phyloP scores from a whole-genome alignment of 352 stramenopile species.

The Phytophthora fragariae region DNA sequence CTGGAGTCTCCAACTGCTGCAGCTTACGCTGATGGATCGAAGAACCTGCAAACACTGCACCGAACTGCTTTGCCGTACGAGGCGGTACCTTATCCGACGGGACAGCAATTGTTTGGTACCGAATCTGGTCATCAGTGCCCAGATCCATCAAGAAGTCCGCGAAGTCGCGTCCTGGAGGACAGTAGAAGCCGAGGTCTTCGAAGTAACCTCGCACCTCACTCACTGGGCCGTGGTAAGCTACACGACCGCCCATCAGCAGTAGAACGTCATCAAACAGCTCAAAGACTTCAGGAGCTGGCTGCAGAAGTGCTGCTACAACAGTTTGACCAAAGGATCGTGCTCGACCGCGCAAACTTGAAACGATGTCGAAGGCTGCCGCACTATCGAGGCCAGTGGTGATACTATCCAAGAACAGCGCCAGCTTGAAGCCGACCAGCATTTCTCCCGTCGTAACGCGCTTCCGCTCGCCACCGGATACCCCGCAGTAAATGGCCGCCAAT shows the following conservation, averaged over 20 bases:
- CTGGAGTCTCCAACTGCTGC: conserved; percentile 28
- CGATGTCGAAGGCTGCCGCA: conserved; percentile 65
- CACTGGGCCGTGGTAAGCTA: conserved; percentile 79
- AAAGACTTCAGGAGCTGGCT: conserved; percentile 74
- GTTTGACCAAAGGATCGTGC: conserved; percentile 49
- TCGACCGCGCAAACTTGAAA: conserved; percentile 41
- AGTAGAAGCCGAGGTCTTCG: conserved; percentile 49
- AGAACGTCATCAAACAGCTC: conserved; percentile 66
- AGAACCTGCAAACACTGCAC: conserved; percentile 35
- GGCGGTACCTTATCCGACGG: conserved; percentile 16
- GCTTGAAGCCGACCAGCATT: conserved; percentile 83
- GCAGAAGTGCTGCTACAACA: conserved; percentile 82
- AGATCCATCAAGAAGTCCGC: conserved; percentile 60
- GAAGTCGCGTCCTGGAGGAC: conserved; percentile 47
- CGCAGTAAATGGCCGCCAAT: conserved; percentile 60
- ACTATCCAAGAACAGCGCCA: conserved; percentile 78
- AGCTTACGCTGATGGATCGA: conserved; percentile 23
- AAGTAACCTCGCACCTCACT: conserved; percentile 47
- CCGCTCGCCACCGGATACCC: conserved; percentile 86
- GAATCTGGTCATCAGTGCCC: conserved; percentile 46
- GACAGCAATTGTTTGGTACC: conserved; percentile 37
- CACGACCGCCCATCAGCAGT: conserved; percentile 65
- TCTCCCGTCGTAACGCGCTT: conserved; percentile 91
- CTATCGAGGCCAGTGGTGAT: conserved; percentile 69
- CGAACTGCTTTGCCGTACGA: conserved; percentile 43